These are phyloP conservation scores for Candida coleopterorum DNA, from an alignment of 805 yeast genomes.

Conservation along the genomic window DNA sequence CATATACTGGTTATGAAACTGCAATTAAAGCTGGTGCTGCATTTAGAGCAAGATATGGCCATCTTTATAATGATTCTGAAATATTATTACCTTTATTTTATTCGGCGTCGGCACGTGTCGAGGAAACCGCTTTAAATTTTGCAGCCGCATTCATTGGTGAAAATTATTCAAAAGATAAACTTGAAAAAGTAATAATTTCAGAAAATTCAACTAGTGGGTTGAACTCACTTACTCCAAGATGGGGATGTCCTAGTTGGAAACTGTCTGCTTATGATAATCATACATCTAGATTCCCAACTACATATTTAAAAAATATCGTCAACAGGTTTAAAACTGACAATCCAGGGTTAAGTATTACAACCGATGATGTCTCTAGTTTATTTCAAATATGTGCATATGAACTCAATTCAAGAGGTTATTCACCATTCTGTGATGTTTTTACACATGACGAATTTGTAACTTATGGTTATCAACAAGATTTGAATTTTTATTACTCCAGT, in stretches of 20 bases:
- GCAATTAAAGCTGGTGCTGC: conserved; percentile 46
- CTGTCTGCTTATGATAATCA: conserved; percentile 3
- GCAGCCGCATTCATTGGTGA: conserved; percentile 55
- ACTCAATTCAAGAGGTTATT: conserved; percentile 61
- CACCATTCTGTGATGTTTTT: conserved; percentile 64
- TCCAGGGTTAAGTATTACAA: conserved; percentile 48
- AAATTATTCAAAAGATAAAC: conserved; percentile 31
- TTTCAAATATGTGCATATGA: conserved; percentile 75
- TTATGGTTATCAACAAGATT: conserved; percentile 57
- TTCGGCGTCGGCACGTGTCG: conserved; percentile 51
- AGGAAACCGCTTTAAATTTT: conserved; percentile 51
- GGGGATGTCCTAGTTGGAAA: conserved; percentile 38
- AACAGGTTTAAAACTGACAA: conserved; percentile 51
- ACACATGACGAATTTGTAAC: conserved; percentile 63
- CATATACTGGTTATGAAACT: conserved; percentile 50
- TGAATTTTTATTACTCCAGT: conserved; percentile 53
- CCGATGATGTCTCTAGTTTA: conserved; percentile 47
- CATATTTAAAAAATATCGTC: conserved; percentile 52
- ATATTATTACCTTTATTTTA: conserved; percentile 49
- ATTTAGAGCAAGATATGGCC: conserved; percentile 46
- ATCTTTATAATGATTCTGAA: conserved; percentile 34
- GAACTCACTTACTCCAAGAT: conserved; percentile 54
- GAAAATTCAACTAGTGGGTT: conserved; percentile 51
- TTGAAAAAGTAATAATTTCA: conserved; percentile 37
- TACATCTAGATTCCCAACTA: conserved; percentile 11